These are phyloP conservation scores for Carex scoparia DNA, from an alignment of 176 grass and related monocot genomes.

Conservation along the genomic window DNA sequence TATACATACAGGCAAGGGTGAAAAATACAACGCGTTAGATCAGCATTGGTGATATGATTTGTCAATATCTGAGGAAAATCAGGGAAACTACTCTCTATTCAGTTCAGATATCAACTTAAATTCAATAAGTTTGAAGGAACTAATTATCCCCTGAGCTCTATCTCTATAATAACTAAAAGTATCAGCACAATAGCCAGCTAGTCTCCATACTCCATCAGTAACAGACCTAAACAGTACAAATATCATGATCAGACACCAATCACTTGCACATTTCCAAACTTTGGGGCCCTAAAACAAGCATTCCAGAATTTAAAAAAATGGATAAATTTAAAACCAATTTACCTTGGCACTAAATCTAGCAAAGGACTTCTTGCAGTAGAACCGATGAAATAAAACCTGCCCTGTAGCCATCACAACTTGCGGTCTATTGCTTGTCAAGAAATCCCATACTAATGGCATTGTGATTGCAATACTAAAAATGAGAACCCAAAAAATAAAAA, in stretches of 20 bases:
- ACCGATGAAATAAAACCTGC: conserved; percentile 87
- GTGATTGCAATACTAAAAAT: not conserved
- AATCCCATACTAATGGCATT: conserved; percentile 5
- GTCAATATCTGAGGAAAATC: not conserved
- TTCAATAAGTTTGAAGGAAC: not conserved
- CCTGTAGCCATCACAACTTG: conserved; percentile 95
- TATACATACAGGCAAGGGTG: not conserved
- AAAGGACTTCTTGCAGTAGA: conserved; percentile 97
- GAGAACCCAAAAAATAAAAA: not conserved
- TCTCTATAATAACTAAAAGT: not conserved
- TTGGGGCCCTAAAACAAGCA: not conserved
- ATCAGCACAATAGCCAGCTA: not conserved
- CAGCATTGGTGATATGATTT: not conserved
- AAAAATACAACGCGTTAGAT: not conserved
- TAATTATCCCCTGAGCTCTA: not conserved
- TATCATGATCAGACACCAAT: not conserved
- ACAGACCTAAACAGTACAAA: not conserved
- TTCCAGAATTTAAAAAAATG: not conserved
- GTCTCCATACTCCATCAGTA: not conserved
- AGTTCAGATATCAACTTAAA: not conserved
- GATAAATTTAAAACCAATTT: not conserved
- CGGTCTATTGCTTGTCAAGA: conserved; percentile 52
- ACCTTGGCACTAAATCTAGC: conserved; percentile 85
- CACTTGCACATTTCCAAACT: not conserved
- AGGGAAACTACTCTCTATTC: not conserved